A percentile compares a stretch with the other conserved stretches of the same genome.
Conservation (phyloP, 2,329 filamentous ascomycete genomes). For the Penicillium freii region DNA sequence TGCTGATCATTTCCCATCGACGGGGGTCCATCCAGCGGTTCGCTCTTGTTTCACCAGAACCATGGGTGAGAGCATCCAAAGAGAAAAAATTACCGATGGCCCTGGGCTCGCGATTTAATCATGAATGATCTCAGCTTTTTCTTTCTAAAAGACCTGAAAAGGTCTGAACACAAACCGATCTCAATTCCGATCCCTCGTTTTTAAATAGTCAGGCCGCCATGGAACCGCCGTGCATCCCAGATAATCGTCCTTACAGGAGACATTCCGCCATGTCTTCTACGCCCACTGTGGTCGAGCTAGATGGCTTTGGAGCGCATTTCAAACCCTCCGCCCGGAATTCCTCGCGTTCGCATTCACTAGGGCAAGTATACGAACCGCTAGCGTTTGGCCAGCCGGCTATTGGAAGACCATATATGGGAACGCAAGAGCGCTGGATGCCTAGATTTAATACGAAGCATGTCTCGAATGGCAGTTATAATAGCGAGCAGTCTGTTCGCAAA, state of each 20-base stretch:
- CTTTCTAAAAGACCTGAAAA: neutral
- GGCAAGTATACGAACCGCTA: neutral
- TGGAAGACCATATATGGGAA: neutral
- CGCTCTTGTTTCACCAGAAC: neutral
- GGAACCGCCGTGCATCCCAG: constrained; percentile 20
- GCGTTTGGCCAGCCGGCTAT: constrained; percentile 4
- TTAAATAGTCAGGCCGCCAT: constrained; percentile 6
- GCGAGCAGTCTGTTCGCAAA: neutral
- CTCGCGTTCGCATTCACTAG: neutral
- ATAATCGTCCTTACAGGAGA: constrained; percentile 16
- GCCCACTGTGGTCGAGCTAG: constrained; percentile 13
- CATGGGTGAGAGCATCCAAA: neutral
- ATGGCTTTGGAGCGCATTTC: neutral
- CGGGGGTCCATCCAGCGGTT: neutral
- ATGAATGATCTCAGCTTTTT: neutral
- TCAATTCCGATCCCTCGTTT: neutral
- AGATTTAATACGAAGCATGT: neutral
- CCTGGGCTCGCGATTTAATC: neutral
- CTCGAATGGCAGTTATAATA: neutral
- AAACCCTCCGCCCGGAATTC: neutral
- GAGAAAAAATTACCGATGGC: neutral
- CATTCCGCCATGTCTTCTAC: constrained; percentile 11
- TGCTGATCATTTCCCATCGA: constrained; percentile 8
- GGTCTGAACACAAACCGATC: neutral
- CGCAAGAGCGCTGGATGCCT: neutral